Evolutionary conservation across 495 filamentous ascomycete genomes (phyloP).

Genomic region (Neurospora tetrasperma): DNA sequence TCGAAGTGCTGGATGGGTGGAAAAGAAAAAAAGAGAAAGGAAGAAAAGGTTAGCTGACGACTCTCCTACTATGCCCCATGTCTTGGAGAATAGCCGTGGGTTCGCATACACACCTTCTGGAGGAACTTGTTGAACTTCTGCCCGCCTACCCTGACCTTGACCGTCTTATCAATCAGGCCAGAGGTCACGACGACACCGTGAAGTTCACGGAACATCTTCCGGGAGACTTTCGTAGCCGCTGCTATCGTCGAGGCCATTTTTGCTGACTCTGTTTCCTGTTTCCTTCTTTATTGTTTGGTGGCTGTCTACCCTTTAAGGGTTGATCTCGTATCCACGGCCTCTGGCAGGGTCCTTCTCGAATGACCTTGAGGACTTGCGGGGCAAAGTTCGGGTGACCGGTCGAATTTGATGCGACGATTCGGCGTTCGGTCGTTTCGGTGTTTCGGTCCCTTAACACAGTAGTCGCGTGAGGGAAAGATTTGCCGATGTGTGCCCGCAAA

Average conservation of each 20-base stretch:
- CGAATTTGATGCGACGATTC: background rate
- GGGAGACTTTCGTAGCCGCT: constrained; percentile 15
- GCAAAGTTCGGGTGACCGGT: background rate
- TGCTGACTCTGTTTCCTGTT: background rate
- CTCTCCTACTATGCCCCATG: background rate
- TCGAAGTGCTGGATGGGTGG: constrained; percentile 36
- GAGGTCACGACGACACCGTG: constrained; percentile 56
- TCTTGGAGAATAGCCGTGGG: background rate
- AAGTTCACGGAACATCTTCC: constrained; percentile 26
- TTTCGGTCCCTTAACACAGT: background rate
- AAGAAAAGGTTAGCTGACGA: background rate
- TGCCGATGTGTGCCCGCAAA: background rate
- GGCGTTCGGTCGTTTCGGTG: background rate
- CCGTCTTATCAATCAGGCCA: constrained; percentile 59
- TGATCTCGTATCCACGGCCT: background rate
- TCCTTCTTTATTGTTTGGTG: background rate
- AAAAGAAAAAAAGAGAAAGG: constrained; percentile 4
- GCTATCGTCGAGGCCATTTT: constrained; percentile 25
- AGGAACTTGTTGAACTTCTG: constrained; percentile 51
- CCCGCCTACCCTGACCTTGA: constrained; percentile 54
- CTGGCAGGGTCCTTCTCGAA: background rate
- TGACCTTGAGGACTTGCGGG: background rate
- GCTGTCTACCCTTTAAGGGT: background rate
- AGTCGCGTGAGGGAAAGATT: background rate
- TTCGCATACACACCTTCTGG: constrained; percentile 37